Base-by-base conservation (phyloP, 108 stramenopile species). In the Stephanodiscus triporus region DNA sequence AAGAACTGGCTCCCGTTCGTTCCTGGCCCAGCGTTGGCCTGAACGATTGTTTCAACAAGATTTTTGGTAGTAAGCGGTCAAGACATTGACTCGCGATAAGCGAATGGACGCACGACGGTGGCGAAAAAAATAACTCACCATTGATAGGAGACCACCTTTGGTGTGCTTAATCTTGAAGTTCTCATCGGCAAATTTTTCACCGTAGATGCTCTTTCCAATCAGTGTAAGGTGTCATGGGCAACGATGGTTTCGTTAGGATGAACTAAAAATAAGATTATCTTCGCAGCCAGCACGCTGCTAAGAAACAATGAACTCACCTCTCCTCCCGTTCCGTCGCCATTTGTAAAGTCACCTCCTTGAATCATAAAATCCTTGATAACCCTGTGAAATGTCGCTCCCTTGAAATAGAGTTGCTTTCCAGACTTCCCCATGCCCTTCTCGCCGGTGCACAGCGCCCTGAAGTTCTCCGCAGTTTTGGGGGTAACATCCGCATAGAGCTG, bases 391-490 rank as follows among this genome's bases (percentile, higher is more conserved):
- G 85, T 76, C 66, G 81, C 89, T 50, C 93, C 94, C 85, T 97
- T 96, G 92, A 85, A 98, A 73, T 96, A 91, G 48, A 98, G 70
- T 9, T 90, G 93, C 40, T 91, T 90, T 22, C 94, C 97, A 24
- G 63, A 51, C 9, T 36, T 56, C 9, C 89, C 88, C 4, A 57
- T 56, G 24, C 97, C 95, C 79, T 92, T 89, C 75, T 99, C 97
- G 22, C 99, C 99, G 26, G 97, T 97, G 75, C 99, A 99, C 34
- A 99, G 75, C 45, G 82, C 69, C 53, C 92, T 71, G 83, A 99
- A 99, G 80, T 99, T 99, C 64, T 98, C 96, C 9, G 97, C 97
- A 47, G 99, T 99, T 68, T 96, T 98, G 9, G 99, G 99, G 9
- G 86, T 87, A 24, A 91, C 80, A 59, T 98, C 97, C 8, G 83